Percentiles rank a stretch among this genome's conserved stretches.
Conservation (phyloP, 2,329 filamentous ascomycete genomes). For the Mollisiaceae sp. region DNA sequence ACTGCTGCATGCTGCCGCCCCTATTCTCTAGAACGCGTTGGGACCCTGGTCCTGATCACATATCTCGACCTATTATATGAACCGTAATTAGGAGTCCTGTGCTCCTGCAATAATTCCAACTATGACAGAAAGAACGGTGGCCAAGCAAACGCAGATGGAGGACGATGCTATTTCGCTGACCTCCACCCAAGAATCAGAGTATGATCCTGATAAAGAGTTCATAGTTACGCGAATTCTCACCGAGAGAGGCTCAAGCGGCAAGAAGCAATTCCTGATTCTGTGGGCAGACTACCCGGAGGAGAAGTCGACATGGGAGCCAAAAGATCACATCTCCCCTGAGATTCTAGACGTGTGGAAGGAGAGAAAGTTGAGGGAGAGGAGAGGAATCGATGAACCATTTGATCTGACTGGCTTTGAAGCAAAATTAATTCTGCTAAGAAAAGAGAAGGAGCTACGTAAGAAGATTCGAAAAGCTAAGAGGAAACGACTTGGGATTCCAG, state of each 20-base stretch:
- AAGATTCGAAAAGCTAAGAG: slow-evolving; percentile 32
- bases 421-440: slow-evolving; percentile 10
- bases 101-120: background rate
- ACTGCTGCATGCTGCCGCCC: slow-evolving; percentile 3
- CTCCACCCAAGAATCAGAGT: slow-evolving; percentile 48
- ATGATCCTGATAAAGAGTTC: slow-evolving; percentile 31
- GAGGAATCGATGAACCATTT: slow-evolving; percentile 31
- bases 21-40: background rate
- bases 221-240: slow-evolving; percentile 55
- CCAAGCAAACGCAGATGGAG: slow-evolving; percentile 31
- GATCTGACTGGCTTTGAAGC: slow-evolving; percentile 32
- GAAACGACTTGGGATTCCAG: slow-evolving; percentile 23
- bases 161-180: slow-evolving; percentile 58
- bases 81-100: background rate
- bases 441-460: slow-evolving; percentile 30
- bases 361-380: slow-evolving; percentile 30
- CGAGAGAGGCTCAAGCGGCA: slow-evolving; percentile 47
- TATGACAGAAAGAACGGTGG: slow-evolving; percentile 37
- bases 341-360: slow-evolving; percentile 44
- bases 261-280: slow-evolving; percentile 61
- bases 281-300: slow-evolving; percentile 66
- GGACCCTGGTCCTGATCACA: background rate
- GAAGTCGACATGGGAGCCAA: slow-evolving; percentile 60
- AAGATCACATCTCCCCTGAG: slow-evolving; percentile 47
- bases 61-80: background rate